Percentiles rank a stretch among this genome's conserved stretches.
These are phyloP conservation scores for Xylaria cubensis DNA, from an alignment of 495 filamentous ascomycete species.

Conservation along the genomic window DNA sequence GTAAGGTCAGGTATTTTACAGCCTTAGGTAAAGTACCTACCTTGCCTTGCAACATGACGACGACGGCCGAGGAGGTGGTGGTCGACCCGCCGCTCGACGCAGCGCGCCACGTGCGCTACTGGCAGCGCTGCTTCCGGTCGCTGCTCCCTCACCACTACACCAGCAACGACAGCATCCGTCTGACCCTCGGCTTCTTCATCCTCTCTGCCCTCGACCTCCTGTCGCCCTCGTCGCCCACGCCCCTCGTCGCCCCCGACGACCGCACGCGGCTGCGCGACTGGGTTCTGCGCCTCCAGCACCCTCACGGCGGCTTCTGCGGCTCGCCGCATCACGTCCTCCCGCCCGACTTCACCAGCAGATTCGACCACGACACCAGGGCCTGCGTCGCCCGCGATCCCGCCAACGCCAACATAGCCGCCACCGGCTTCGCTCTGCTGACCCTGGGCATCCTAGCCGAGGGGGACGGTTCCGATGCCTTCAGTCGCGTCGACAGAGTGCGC, in stretches of 20 bases:
- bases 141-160: conserved; percentile 82
- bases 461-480: conserved; percentile 52
- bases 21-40: too few relatives aligned
- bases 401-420: conserved; percentile 82
- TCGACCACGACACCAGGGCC: conserved; percentile 41
- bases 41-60: not conserved
- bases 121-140: conserved; percentile 85
- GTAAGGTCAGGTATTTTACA: not conserved
- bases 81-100: conserved; percentile 64
- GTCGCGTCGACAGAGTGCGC: conserved; percentile 67
- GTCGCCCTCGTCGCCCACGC: conserved; percentile 35
- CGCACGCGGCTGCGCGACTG: conserved; percentile 47
- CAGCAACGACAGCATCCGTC: conserved; percentile 84
- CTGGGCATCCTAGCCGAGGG: conserved; percentile 80
- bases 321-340: conserved; percentile 63
- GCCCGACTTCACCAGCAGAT: conserved; percentile 40
- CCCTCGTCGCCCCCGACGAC: conserved; percentile 46
- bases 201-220: conserved; percentile 54
- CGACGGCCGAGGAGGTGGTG: conserved; percentile 34
- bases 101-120: conserved; percentile 85
- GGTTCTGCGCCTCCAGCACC: conserved; percentile 77
- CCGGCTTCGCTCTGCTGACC: conserved; percentile 81
- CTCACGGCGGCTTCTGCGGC: conserved; percentile 80
- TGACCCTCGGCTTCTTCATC: conserved; percentile 88
- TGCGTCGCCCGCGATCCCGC: conserved; percentile 66